A percentile compares a stretch with the other conserved stretches of the same genome.
phyloP scores from a whole-genome alignment of 495 filamentous ascomycete species.

The Lasiosphaeria ovina region DNA sequence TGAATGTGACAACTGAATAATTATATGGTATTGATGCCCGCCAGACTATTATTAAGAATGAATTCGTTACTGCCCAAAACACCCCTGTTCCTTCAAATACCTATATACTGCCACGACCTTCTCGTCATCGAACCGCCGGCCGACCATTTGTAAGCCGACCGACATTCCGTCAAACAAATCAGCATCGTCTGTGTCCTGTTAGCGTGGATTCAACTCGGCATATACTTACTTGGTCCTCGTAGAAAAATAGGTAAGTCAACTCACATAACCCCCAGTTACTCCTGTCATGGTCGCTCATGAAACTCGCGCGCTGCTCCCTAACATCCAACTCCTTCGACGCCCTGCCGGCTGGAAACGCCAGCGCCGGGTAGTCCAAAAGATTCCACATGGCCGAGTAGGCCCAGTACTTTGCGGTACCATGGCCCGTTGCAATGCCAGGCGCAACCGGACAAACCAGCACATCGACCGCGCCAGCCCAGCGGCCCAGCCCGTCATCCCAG shows the following conservation, averaged over 20 bases:
- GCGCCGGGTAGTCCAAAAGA: constrained; percentile 55
- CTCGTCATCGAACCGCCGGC: constrained; percentile 16
- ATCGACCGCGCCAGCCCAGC: constrained; percentile 48
- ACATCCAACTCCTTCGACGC: constrained; percentile 7
- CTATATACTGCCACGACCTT: constrained; percentile 13
- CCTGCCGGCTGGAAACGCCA: constrained; percentile 13
- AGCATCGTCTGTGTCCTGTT: constrained; percentile 7
- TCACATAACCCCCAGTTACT: constrained; percentile 12
- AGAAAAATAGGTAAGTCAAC: background rate
- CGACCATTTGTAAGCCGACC: constrained; percentile 14
- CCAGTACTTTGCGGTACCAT: constrained; percentile 65
- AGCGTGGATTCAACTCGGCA: background rate
- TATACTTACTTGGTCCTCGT: background rate
- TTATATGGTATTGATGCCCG: no score
- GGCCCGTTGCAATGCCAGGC: constrained; percentile 57
- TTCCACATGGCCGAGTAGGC: constrained; percentile 75
- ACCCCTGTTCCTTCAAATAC: background rate
- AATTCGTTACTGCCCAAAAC: background rate
- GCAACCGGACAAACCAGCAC: constrained; percentile 66
- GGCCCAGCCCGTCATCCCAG: constrained; percentile 21
- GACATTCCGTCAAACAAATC: constrained; percentile 13
- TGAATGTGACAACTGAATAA: no score
- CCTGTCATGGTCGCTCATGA: constrained; percentile 8
- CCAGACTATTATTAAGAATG: background rate
- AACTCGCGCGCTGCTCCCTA: background rate